Conservation (phyloP, 352 stramenopile species). For the Elongisporangium prolatum region DNA sequence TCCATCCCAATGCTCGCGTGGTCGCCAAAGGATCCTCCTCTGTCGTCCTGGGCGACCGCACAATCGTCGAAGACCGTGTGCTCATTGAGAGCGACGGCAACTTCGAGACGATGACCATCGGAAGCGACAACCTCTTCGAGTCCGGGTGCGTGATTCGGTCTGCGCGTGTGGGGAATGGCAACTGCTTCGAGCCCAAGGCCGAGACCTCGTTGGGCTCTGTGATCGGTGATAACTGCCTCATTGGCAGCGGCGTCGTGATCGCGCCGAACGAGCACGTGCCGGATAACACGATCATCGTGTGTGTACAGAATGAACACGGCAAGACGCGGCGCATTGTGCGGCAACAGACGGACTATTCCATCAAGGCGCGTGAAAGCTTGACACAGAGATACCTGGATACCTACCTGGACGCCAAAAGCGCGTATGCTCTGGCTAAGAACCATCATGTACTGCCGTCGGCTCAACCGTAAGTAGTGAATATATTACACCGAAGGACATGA, state of each 20-base stretch:
- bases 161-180: slow-evolving; percentile 46
- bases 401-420: slow-evolving; percentile 69
- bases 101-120: slow-evolving; percentile 40
- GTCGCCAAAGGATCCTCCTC: slow-evolving; percentile 19
- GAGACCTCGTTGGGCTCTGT: slow-evolving; percentile 40
- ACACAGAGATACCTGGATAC: slow-evolving; percentile 74
- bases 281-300: slow-evolving; percentile 75
- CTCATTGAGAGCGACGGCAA: slow-evolving; percentile 22
- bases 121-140: slow-evolving; percentile 76
- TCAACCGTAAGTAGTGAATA: slow-evolving; percentile 1
- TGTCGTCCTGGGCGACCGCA: slow-evolving; percentile 61
- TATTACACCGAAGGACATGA: not conserved
- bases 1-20: slow-evolving; percentile 45
- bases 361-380: slow-evolving; percentile 41
- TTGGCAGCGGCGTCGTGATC: slow-evolving; percentile 78
- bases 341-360: slow-evolving; percentile 60
- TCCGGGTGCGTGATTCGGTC: slow-evolving; percentile 64
- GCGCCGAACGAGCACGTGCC: slow-evolving; percentile 47
- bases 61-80: slow-evolving; percentile 66
- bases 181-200: slow-evolving; percentile 78
- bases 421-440: slow-evolving; percentile 73
- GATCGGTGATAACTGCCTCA: slow-evolving; percentile 77
- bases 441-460: slow-evolving; percentile 50
- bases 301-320: slow-evolving; percentile 29
- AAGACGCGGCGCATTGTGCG: slow-evolving; percentile 35